Evolutionary conservation across 768 basidiomycete species (phyloP).

Genomic region (Pilatotrama ljubarskyi): DNA sequence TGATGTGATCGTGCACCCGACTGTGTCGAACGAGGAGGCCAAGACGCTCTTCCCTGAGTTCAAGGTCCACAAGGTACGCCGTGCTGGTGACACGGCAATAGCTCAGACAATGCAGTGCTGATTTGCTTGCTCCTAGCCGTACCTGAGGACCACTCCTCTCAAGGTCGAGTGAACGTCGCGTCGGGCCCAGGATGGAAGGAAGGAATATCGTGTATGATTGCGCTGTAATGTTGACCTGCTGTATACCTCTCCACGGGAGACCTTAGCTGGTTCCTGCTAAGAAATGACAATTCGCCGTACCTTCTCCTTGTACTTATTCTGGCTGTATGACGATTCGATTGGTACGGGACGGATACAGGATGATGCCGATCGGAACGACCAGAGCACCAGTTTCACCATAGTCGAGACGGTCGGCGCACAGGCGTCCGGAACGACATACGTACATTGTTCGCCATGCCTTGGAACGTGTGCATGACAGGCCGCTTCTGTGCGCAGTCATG

Average conservation of each 20-base stretch:
- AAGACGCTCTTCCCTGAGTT: conserved; percentile 87
- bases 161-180: conserved; percentile 48
- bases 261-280: neutral
- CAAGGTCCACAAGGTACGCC: conserved; percentile 73
- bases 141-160: conserved; percentile 80
- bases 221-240: neutral
- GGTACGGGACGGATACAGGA: no score
- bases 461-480: no score
- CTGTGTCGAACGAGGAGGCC: conserved; percentile 84
- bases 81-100: neutral
- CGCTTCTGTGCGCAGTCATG: no score
- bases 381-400: no score
- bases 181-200: conserved; percentile 56
- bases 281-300: no score
- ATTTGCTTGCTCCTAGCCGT: conserved; percentile 52
- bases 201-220: conserved; percentile 21
- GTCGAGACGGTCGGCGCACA: no score
- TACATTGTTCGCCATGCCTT: no score
- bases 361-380: no score
- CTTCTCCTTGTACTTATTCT: no score
- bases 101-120: neutral
- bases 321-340: no score
- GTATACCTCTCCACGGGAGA: conserved; percentile 34
- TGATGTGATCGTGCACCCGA: conserved; percentile 90
- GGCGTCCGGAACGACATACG: no score